Conservation (phyloP, 345 rosid species). For the Brassica rapa region DNA sequence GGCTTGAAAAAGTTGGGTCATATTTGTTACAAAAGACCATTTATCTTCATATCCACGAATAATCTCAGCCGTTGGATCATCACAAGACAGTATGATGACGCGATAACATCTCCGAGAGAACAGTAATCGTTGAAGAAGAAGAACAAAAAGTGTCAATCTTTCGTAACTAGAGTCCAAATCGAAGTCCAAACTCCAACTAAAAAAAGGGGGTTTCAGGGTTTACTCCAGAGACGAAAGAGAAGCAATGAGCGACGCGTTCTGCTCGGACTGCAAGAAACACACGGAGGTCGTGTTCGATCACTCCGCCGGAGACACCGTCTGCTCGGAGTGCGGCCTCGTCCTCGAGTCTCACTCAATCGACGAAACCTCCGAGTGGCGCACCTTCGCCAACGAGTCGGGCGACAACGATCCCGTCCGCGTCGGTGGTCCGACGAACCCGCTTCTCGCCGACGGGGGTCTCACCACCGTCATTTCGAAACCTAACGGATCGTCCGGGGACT, state of each 20-base stretch:
- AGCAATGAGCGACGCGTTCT: conserved; percentile 74
- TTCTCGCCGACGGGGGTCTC: conserved; percentile 88
- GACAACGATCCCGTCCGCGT: conserved; percentile 98
- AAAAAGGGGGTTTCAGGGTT: conserved; percentile 12
- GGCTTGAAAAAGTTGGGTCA: too few relatives aligned
- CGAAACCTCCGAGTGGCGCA: conserved; percentile 98
- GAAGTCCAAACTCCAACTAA: not conserved
- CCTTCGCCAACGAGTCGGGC: conserved; percentile 91
- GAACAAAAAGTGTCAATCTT: not conserved
- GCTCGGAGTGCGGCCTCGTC: conserved; percentile 96
- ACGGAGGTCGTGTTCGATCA: conserved; percentile 97
- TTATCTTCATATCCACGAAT: not conserved
- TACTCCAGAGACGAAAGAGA: not conserved
- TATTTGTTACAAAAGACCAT: not conserved
- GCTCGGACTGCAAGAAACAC: conserved; percentile 76
- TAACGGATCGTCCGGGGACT: conserved; percentile 89
- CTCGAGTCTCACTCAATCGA: conserved; percentile 94
- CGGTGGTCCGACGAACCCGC: conserved; percentile 93
- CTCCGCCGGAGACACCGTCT: conserved; percentile 97
- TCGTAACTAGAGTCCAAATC: not conserved
- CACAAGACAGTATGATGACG: not conserved
- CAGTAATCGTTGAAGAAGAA: not conserved
- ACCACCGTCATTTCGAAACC: conserved; percentile 97
- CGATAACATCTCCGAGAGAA: not conserved
- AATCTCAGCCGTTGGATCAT: not conserved